Conservation (phyloP, 495 filamentous ascomycete species). For the Aspergillus panamensis region DNA sequence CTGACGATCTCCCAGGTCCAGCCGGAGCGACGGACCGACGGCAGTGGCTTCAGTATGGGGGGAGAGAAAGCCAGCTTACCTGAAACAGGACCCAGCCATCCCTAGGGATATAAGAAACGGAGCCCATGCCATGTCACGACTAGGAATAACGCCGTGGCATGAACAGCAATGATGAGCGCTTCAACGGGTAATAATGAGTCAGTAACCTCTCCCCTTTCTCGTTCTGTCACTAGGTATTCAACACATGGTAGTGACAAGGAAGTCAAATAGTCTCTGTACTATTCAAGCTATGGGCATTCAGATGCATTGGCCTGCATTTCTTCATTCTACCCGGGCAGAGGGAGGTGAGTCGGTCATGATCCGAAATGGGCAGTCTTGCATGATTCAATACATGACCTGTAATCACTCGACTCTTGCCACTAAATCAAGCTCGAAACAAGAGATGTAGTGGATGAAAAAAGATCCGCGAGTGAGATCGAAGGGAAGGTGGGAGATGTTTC, state of each 20-base stretch:
- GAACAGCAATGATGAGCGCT: constrained; percentile 24
- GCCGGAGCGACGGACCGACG: constrained; percentile 20
- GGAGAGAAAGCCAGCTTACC: constrained; percentile 2
- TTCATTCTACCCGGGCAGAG: neutral
- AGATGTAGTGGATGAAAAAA: neutral
- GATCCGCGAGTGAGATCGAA: constrained; percentile 4
- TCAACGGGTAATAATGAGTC: constrained; percentile 14
- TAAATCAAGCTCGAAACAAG: neutral
- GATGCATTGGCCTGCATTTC: neutral
- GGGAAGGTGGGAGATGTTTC: neutral
- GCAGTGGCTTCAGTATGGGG: neutral
- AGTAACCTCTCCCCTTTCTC: constrained; percentile 1
- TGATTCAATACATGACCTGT: neutral
- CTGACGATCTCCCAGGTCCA: constrained; percentile 9
- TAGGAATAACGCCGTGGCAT: constrained; percentile 13
- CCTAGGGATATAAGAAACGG: constrained; percentile 5
- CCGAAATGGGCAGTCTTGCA: neutral
- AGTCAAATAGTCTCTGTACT: neutral
- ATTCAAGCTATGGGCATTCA: no score
- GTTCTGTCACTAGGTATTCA: neutral
- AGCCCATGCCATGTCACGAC: constrained; percentile 5
- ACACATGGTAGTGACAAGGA: neutral
- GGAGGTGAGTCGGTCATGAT: neutral
- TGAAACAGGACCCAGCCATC: constrained; percentile 9
- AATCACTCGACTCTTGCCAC: neutral